Evolutionary conservation across 805 yeast genomes (phyloP), one percentile per base, ranked within the genome.

Genomic region (Cephaloascus albidus): DNA sequence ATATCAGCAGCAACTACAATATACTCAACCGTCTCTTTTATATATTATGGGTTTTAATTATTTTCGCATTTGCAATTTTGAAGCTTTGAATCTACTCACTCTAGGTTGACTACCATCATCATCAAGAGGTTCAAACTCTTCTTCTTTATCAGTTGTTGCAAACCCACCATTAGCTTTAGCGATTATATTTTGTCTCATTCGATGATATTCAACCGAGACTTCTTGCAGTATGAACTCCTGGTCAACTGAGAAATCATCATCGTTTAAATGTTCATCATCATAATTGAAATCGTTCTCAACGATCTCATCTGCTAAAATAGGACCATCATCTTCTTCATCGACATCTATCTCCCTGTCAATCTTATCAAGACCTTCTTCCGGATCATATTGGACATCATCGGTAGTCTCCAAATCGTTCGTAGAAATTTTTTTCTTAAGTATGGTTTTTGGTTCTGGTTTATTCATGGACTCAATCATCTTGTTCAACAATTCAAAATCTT

Each of bases 51-150:
- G n/a, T n/a, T n/a, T n/a, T n/a, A n/a, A n/a, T n/a, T n/a, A n/a
- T n/a, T n/a, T n/a, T n/a, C n/a, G n/a, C 16, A 37, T 26, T 14
- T 30, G 32, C 35, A 50, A 43, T 34, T 58, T 47, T 15, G 85
- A 81, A 10, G 85, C 75, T 50, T 68, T 82, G 56, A 86, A 86
- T 38, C 87, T 63, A 51, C 94, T 84, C 1, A 74, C 61, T 43
- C 67, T 78, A 5, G 73, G 53, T 0, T 78, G 78, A 40, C 75
- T 70, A 0, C 86, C 86, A 31, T 59, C 49, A 40, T 75, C 81
- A 47, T 83, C 87, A 4, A 83, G 60, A 0, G 86, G 87, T 50
- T 83, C 94, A 16, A 76, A 48, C 41, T 78, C 89, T 43, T 58
- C 49, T 33, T 74, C 85, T 37, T 63, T 59, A 2, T 69, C 72